These are phyloP conservation scores for Barnettozyma wickerhamii DNA, from an alignment of 805 yeast species.

Conservation along the genomic window DNA sequence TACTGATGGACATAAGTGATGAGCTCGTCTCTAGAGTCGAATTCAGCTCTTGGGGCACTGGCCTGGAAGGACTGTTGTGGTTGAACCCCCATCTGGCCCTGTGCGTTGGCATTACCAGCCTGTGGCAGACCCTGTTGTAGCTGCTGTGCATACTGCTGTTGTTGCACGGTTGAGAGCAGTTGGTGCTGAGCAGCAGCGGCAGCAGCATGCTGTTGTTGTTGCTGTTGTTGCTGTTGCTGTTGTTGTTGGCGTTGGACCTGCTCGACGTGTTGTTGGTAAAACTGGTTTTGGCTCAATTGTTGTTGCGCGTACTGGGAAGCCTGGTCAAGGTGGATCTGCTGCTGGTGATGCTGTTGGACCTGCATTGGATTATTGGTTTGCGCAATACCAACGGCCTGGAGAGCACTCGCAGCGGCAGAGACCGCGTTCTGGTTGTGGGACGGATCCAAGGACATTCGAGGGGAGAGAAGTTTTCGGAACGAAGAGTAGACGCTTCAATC, in stretches of 20 bases:
- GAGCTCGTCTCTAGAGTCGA: slow-evolving; percentile 20
- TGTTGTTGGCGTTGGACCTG: slow-evolving; percentile 18
- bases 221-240: slow-evolving; percentile 19
- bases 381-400: slow-evolving; percentile 22
- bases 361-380: slow-evolving; percentile 14
- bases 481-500: too few relatives aligned
- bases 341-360: slow-evolving; percentile 18
- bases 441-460: slow-evolving; percentile 15
- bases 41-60: slow-evolving; percentile 22
- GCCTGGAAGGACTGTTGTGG: slow-evolving; percentile 18
- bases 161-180: too few relatives aligned
- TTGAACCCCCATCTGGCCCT: slow-evolving; percentile 2
- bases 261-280: slow-evolving; percentile 20
- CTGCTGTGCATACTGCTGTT: slow-evolving; percentile 20
- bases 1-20: slow-evolving; percentile 25
- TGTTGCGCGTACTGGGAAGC: slow-evolving; percentile 17
- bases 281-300: slow-evolving; percentile 15
- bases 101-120: slow-evolving; percentile 6
- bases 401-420: slow-evolving; percentile 22
- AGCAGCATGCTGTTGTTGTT: slow-evolving; percentile 10
- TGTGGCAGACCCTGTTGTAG: slow-evolving; percentile 21
- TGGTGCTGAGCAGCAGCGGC: too few relatives aligned
- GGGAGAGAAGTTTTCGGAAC: too few relatives aligned
- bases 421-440: slow-evolving; percentile 13
- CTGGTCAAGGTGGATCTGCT: slow-evolving; percentile 12